A percentile compares a stretch with the other conserved stretches of the same genome.
Conservation (phyloP, 345 rosid genomes). For the Brassica incana region DNA sequence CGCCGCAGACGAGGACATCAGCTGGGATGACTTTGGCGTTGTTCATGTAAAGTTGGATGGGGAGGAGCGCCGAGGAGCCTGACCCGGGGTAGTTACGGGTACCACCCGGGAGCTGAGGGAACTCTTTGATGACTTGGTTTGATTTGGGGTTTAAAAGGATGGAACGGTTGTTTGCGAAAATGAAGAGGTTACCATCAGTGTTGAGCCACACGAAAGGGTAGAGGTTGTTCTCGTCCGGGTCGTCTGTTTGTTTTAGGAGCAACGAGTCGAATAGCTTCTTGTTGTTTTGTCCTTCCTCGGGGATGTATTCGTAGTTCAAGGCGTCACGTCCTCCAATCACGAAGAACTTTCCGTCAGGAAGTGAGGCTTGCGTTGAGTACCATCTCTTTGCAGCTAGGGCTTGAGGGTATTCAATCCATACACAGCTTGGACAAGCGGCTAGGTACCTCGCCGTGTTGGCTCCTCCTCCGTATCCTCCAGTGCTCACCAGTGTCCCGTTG, state of each 20-base stretch:
- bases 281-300: constrained; percentile 54
- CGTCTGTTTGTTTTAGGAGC: constrained; percentile 58
- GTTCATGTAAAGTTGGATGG: constrained; percentile 42
- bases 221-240: constrained; percentile 66
- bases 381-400: constrained; percentile 77
- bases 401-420: constrained; percentile 67
- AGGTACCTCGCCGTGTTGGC: constrained; percentile 66
- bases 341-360: constrained; percentile 67
- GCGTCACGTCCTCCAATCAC: constrained; percentile 83
- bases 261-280: constrained; percentile 37
- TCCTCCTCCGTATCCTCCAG: constrained; percentile 74
- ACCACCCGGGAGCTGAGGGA: constrained; percentile 71
- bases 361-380: constrained; percentile 79
- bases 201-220: constrained; percentile 80
- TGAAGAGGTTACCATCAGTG: constrained; percentile 78
- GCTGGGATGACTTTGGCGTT: constrained; percentile 36
- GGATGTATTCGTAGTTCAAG: constrained; percentile 74
- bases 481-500: constrained; percentile 71
- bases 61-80: constrained; percentile 68
- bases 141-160: constrained; percentile 54
- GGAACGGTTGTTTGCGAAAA: constrained; percentile 78
- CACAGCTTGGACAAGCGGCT: constrained; percentile 38
- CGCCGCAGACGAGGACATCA: constrained; percentile 67
- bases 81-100: constrained; percentile 81
- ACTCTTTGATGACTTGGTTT: constrained; percentile 54